phyloP scores from a whole-genome alignment of 768 basidiomycete genomes.

The Asterophora lycoperdoides region DNA sequence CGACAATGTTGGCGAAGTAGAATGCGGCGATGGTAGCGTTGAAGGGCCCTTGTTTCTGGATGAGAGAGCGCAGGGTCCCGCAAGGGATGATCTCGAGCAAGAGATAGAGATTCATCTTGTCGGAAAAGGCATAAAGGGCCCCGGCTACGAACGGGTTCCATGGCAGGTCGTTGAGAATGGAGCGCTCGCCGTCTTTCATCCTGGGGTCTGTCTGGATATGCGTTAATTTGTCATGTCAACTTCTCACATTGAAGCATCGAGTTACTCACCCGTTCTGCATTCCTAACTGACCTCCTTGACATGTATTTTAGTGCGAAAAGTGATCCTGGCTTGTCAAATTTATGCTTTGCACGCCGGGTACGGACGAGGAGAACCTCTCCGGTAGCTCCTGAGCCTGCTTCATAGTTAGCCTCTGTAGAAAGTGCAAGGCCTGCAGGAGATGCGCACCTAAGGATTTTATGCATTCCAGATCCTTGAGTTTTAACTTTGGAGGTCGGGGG shows the following conservation, averaged over 20 bases:
- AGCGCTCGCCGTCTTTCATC: constrained; percentile 39
- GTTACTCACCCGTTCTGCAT: constrained; percentile 15
- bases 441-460: constrained; percentile 35
- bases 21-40: constrained; percentile 35
- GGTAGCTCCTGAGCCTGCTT: constrained; percentile 37
- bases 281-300: constrained; percentile 31
- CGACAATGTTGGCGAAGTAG: constrained; percentile 52
- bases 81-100: constrained; percentile 47
- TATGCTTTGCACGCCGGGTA: constrained; percentile 23
- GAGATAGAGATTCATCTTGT: constrained; percentile 45
- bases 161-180: constrained; percentile 34
- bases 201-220: constrained; percentile 20
- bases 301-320: constrained; percentile 45
- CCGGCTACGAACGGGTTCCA: constrained; percentile 56
- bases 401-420: constrained; percentile 1
- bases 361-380: constrained; percentile 41
- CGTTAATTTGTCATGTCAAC: not conserved
- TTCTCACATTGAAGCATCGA: not conserved
- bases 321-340: constrained; percentile 31
- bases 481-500: constrained; percentile 34
- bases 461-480: constrained; percentile 38
- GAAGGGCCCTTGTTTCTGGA: constrained; percentile 29
- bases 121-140: constrained; percentile 41
- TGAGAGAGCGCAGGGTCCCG: constrained; percentile 37
- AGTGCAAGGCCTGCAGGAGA: not conserved